A percentile compares a stretch with the other conserved stretches of the same genome.
These are phyloP conservation scores for Amanita molliuscula DNA, from an alignment of 768 basidiomycete genomes.

Conservation along the genomic window DNA sequence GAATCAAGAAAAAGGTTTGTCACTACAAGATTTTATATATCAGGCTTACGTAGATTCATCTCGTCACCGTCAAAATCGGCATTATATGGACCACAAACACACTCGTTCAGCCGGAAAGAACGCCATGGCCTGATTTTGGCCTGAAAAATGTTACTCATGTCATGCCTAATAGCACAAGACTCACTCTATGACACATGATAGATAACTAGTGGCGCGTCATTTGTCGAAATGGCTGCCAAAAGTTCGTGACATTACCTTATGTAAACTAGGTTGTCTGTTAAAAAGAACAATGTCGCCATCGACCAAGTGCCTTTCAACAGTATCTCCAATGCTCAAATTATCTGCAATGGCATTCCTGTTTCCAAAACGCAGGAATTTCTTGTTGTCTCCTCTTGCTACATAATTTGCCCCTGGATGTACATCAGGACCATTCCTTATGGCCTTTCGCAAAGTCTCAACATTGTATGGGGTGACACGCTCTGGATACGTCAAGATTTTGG, in stretches of 20 bases:
- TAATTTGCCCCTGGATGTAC: conserved; percentile 95
- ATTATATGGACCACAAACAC: conserved; percentile 98
- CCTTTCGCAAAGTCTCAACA: conserved; percentile 61
- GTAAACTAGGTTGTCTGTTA: conserved; percentile 97
- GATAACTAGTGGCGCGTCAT: conserved; percentile 48
- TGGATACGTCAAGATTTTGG: conserved; percentile 92
- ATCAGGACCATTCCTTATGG: conserved; percentile 82
- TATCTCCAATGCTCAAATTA: conserved; percentile 74
- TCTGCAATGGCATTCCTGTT: conserved; percentile 76
- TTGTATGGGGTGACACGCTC: conserved; percentile 93
- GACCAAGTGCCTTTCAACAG: conserved; percentile 88
- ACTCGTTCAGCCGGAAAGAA: conserved; percentile 95
- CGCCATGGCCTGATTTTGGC: conserved; percentile 95
- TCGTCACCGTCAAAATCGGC: conserved; percentile 99
- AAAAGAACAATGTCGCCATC: conserved; percentile 97
- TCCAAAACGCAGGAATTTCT: conserved; percentile 86
- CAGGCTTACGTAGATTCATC: conserved; percentile 89
- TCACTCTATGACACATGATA: conserved; percentile 95
- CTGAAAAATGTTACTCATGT: conserved; percentile 19
- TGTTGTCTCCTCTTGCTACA: conserved; percentile 73
- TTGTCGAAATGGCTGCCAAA: background rate
- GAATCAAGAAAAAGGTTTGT: conserved; percentile 2
- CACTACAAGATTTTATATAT: background rate
- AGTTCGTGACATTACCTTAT: conserved; percentile 47
- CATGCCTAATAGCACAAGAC: background rate